phyloP scores from a whole-genome alignment of 129 eudicot genomes.

The Heracleum sosnowskyi region DNA sequence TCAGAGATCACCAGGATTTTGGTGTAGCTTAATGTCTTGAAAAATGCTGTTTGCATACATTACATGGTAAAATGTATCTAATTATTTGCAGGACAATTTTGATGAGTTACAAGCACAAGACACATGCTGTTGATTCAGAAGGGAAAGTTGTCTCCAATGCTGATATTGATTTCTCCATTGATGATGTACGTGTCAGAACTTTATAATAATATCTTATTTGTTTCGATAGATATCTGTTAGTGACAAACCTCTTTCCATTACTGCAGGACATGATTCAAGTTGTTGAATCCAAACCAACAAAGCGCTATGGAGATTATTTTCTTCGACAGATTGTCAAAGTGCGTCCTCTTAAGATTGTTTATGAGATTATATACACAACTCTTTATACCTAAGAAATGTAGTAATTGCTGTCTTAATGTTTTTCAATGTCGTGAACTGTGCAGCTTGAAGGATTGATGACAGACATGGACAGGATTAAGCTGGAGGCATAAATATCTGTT shows the following conservation, averaged over 20 bases:
- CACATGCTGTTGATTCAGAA: slow-evolving; percentile 75
- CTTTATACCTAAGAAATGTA: background rate
- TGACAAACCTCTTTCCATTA: background rate
- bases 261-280: slow-evolving; percentile 74
- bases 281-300: slow-evolving; percentile 68
- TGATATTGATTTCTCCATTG: slow-evolving; percentile 78
- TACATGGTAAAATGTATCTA: slow-evolving; percentile 7
- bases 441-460: slow-evolving; percentile 86
- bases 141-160: slow-evolving; percentile 82
- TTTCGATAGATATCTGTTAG: background rate
- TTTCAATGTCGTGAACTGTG: slow-evolving; percentile 7
- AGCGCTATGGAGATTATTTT: slow-evolving; percentile 80
- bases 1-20: slow-evolving; percentile 13
- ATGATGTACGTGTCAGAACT: slow-evolving; percentile 41
- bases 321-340: slow-evolving; percentile 92
- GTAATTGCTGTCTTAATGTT: background rate
- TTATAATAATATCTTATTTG: background rate
- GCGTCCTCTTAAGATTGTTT: background rate
- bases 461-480: slow-evolving; percentile 73
- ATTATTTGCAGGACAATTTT: slow-evolving; percentile 62
- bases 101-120: slow-evolving; percentile 96
- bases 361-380: too few relatives aligned
- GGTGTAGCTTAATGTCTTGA: background rate
- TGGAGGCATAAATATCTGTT: slow-evolving; percentile 36
- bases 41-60: background rate